These are phyloP conservation scores for Stagonosporopsis chrysanthemi DNA, from an alignment of 2,329 filamentous ascomycete species.

Conservation along the genomic window DNA sequence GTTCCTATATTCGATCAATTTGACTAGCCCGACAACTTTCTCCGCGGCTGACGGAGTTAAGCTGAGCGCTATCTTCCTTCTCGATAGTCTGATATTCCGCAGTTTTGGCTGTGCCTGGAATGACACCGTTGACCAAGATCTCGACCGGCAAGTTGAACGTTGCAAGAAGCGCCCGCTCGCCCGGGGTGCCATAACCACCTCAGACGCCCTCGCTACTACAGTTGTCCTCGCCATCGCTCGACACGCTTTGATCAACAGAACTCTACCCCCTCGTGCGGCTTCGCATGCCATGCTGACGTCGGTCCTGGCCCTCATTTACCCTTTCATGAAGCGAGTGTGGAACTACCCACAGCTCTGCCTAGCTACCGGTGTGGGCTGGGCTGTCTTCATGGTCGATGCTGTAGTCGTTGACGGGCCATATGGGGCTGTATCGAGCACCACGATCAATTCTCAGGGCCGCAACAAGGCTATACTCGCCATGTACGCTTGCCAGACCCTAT, in stretches of 20 bases:
- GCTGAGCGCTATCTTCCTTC: slow-evolving; percentile 52
- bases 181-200: slow-evolving; percentile 59
- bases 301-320: slow-evolving; percentile 57
- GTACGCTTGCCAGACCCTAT: slow-evolving; percentile 29
- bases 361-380: slow-evolving; percentile 45
- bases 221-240: background rate
- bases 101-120: slow-evolving; percentile 60
- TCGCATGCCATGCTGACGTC: slow-evolving; percentile 51
- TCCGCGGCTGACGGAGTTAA: slow-evolving; percentile 18
- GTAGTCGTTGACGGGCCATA: background rate
- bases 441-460: background rate
- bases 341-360: slow-evolving; percentile 62
- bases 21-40: slow-evolving; percentile 9
- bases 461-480: slow-evolving; percentile 16
- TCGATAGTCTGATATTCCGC: slow-evolving; percentile 51
- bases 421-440: background rate
- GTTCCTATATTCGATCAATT: slow-evolving; percentile 50
- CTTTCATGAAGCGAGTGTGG: slow-evolving; percentile 61
- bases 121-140: slow-evolving; percentile 62
- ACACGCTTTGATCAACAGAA: background rate
- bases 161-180: slow-evolving; percentile 39
- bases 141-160: slow-evolving; percentile 57
- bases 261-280: background rate
- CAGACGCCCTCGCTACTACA: slow-evolving; percentile 9
- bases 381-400: slow-evolving; percentile 5